Percentiles rank a stretch among this genome's conserved stretches.
Conservation (phyloP, 2,329 filamentous ascomycete species). For the Calycina herbarum region DNA sequence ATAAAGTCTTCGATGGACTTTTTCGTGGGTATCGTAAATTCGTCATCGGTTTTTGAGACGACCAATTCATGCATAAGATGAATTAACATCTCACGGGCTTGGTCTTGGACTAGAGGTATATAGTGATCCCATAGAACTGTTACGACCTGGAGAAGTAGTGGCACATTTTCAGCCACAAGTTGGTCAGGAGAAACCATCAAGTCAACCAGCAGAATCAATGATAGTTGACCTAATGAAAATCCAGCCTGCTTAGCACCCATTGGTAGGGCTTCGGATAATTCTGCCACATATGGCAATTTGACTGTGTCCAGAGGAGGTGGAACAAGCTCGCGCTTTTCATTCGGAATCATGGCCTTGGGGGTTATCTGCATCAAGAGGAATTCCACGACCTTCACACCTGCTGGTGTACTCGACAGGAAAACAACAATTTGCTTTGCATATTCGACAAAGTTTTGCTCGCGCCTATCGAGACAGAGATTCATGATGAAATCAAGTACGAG, state of each 20-base stretch:
- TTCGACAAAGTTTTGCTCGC: conserved; percentile 97
- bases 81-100: conserved; percentile 95
- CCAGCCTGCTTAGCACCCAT: conserved; percentile 89
- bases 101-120: conserved; percentile 89
- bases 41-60: conserved; percentile 73
- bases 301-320: conserved; percentile 71
- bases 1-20: conserved; percentile 83
- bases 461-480: conserved; percentile 83
- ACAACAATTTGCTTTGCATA: conserved; percentile 98
- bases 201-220: conserved; percentile 90
- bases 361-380: conserved; percentile 89
- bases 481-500: conserved; percentile 97
- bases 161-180: conserved; percentile 75
- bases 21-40: conserved; percentile 61
- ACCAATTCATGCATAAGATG: conserved; percentile 96
- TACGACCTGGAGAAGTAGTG: conserved; percentile 84
- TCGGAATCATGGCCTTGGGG: conserved; percentile 95
- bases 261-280: conserved; percentile 75
- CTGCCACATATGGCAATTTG: conserved; percentile 84
- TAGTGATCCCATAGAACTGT: conserved; percentile 98
- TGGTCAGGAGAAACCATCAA: conserved; percentile 91
- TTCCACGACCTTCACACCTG: conserved; percentile 89
- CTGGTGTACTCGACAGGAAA: conserved; percentile 82
- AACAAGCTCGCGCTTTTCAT: conserved; percentile 71
- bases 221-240: conserved; percentile 89